Conservation (phyloP, 805 yeast genomes). For the Saccharomycopsis microspora region DNA sequence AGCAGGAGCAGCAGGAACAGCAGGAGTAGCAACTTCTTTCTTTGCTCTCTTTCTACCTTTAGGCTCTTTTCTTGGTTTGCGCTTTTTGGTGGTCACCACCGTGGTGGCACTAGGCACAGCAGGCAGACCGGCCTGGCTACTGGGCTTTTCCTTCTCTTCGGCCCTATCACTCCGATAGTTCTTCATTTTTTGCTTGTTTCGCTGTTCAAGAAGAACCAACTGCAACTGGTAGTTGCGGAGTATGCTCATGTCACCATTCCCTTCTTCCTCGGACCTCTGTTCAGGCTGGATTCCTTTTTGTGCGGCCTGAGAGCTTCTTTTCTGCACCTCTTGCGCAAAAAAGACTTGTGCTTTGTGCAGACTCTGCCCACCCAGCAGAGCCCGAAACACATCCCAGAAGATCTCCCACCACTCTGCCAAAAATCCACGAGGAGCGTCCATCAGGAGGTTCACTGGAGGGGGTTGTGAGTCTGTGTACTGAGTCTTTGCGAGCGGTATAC, state of each 20-base stretch:
- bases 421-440: conserved; percentile 84
- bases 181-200: conserved; percentile 58
- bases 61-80: conserved; percentile 16
- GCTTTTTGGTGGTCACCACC: conserved; percentile 18
- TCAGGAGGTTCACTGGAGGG: conserved; percentile 39
- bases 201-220: conserved; percentile 61
- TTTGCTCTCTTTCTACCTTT: neutral
- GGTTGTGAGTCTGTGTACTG: conserved; percentile 18
- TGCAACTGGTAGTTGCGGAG: conserved; percentile 78
- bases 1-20: neutral
- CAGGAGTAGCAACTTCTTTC: neutral
- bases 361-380: conserved; percentile 42
- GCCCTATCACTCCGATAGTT: conserved; percentile 29
- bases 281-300: neutral
- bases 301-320: neutral
- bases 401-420: conserved; percentile 93
- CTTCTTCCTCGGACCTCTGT: neutral
- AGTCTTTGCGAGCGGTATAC: conserved; percentile 23
- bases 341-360: conserved; percentile 27
- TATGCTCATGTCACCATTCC: conserved; percentile 30
- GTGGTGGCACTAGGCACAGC: conserved; percentile 13
- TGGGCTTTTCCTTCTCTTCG: neutral
- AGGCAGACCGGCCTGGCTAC: no score
- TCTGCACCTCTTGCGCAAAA: conserved; percentile 21
- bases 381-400: conserved; percentile 88